These are phyloP conservation scores for Oryza rufipogon DNA, from an alignment of 176 grass and related monocot genomes.

Conservation along the genomic window DNA sequence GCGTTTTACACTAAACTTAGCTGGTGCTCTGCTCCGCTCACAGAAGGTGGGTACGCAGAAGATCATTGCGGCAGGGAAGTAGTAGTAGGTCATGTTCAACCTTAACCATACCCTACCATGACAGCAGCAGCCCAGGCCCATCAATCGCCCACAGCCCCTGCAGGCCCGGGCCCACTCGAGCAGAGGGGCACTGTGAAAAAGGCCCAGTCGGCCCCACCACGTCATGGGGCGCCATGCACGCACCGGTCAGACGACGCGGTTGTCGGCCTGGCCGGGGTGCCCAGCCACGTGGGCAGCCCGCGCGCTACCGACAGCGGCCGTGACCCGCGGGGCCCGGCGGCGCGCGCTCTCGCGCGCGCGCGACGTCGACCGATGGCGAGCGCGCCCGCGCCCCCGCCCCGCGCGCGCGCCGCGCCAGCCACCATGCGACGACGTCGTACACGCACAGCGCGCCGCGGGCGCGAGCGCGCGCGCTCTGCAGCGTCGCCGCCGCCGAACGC, in stretches of 20 bases:
- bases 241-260: slow-evolving; percentile 39
- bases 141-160: background rate
- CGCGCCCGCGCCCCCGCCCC: no score
- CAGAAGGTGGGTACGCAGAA: background rate
- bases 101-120: slow-evolving; percentile 20
- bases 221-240: slow-evolving; percentile 49
- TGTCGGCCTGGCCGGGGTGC: slow-evolving; percentile 22
- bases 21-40: background rate
- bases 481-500: no score
- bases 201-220: slow-evolving; percentile 31
- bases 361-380: background rate
- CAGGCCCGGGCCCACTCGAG: background rate
- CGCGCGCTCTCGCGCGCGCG: background rate
- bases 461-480: no score
- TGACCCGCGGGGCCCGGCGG: slow-evolving; percentile 32
- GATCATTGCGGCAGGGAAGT: background rate
- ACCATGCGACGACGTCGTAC: no score
- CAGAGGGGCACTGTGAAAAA: background rate
- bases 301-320: slow-evolving; percentile 43
- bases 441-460: no score
- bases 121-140: background rate
- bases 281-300: slow-evolving; percentile 25
- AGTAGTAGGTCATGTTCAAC: slow-evolving; percentile 41
- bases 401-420: no score
- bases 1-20: background rate